Evolutionary conservation across 495 filamentous ascomycete genomes (phyloP), one percentile per base, ranked within the genome.

Genomic region (Pseudoneurospora amorphoporcata): DNA sequence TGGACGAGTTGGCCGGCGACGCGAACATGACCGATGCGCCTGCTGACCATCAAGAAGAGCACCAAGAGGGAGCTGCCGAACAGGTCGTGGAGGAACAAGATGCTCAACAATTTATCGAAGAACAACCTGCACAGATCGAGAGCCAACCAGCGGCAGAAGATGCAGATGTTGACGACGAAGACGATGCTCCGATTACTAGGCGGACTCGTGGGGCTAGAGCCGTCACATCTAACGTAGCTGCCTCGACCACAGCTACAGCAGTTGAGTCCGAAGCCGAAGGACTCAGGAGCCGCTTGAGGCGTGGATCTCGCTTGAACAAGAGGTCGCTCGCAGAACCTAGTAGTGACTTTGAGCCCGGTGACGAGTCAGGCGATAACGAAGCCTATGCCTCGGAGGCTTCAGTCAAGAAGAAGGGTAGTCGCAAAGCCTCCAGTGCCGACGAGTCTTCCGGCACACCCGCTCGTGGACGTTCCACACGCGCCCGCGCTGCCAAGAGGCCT

Each of bases 261-360:
- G 70, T 78, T 76, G 69, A 71, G 43, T 80, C 79, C 9, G 81
- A 79, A 0, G 76, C 72, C 3, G 80, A 80, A 37, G 77, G 76
- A 76, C 37, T 73, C 71, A 42, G 47, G 75, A 74, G 87, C 69
- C 83, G 85, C 23, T 78, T 87, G 2, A 85, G 81, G 32, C 85
- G 87, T 45, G 85, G 85, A 71, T 81, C 81, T 53, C 72, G 75
- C 8, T 75, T 78, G 70, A 79, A 81, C 32, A 85, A 91, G 77
- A 87, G 87, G 69, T 87, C 85, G 37, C 73, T 80, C 7, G 79
- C 85, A 47, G 89, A 94, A 72, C 91, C 91, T 17, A 93, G 91
- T 75, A 95, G 92, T 78, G 94, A 97, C 74, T 97, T 97, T 76
- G 93, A 97, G 76, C 93, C 93, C 8, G 87, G 87, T 8, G 88